Evolutionary conservation across 306 rosid genomes (phyloP), one percentile per base, ranked within the genome.

Genomic region (Casuarina equisetifolia): DNA sequence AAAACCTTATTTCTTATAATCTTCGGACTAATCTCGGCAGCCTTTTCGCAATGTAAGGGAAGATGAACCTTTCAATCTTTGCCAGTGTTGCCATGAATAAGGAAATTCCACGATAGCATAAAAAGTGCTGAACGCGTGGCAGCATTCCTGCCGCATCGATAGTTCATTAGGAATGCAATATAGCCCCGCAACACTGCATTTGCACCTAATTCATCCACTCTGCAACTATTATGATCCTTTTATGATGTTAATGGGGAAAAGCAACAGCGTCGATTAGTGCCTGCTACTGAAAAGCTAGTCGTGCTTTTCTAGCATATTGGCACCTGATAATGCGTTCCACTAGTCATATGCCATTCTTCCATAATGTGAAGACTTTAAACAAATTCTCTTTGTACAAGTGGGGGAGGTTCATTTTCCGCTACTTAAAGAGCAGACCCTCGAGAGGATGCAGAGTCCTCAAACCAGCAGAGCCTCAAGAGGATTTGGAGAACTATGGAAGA

Each of bases 401-500:
- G 50, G 0, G 40, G 71, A 40, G 71, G 71, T 40, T 8, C 49
- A 3, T 42, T 40, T 4, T 40, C 71, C 35, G 42, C 48, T 40
- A 40, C 50, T 66, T 66, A 40, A 40, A 40, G 32, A 40, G 50
- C 40, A 39, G 5, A 66, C n/a, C 48, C 20, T 40, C 71, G 40
- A 3, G 50, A 17, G 59, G 58, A 39, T 38, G 40, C 52, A 68
- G 1, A 52, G 12, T 66, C 39, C 70, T 39, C 16, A 66, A 40
- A 66, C 70, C 49, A 39, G 49, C 16, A 39, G 35, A 66, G 40
- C 25, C 19, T 39, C 70, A 66, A 3, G 49, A 17, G 69, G 57
- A 39, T 38, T 20, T 73, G 58, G 1, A 66, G 15, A 75, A 63
- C 49, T n/a, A 81, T 72, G 85, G 57, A 76, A 55, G 70, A 53